A percentile compares a stretch with the other conserved stretches of the same genome.
These are phyloP conservation scores for Collybia sordida DNA, from an alignment of 768 basidiomycete genomes.

Conservation along the genomic window DNA sequence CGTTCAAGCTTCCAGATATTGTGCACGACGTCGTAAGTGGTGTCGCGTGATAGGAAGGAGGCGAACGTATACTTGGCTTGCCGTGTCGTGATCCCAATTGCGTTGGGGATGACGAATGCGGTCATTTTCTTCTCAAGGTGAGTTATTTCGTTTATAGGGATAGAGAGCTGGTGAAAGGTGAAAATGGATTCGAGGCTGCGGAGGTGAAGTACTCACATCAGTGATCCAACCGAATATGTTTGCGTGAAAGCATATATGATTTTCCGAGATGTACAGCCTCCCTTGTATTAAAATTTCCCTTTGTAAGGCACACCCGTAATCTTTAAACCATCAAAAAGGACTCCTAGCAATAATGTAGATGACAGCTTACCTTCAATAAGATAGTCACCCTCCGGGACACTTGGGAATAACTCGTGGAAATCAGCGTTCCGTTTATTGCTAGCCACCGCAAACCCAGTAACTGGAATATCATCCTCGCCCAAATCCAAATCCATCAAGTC, in stretches of 20 bases:
- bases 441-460: slow-evolving; percentile 96
- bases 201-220: slow-evolving; percentile 61
- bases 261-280: slow-evolving; percentile 94
- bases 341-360: slow-evolving; percentile 3
- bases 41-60: slow-evolving; percentile 94
- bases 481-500: slow-evolving; percentile 44
- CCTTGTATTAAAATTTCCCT: slow-evolving; percentile 97
- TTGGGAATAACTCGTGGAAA: slow-evolving; percentile 92
- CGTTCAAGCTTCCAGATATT: slow-evolving; percentile 94
- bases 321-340: slow-evolving; percentile 36
- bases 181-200: slow-evolving; percentile 17
- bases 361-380: slow-evolving; percentile 84
- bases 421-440: slow-evolving; percentile 93
- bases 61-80: slow-evolving; percentile 91
- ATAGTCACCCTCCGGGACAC: slow-evolving; percentile 92
- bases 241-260: slow-evolving; percentile 99
- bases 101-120: slow-evolving; percentile 96
- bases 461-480: slow-evolving; percentile 78
- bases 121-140: slow-evolving; percentile 96
- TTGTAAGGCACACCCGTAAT: slow-evolving; percentile 97
- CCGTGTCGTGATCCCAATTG: slow-evolving; percentile 84
- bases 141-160: slow-evolving; percentile 86
- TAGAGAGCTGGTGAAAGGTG: slow-evolving; percentile 60
- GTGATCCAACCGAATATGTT: slow-evolving; percentile 99
- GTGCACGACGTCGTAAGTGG: slow-evolving; percentile 92